phyloP scores from a whole-genome alignment of 1,284 basidiomycete genomes.

The Singerocomus inundabilis region DNA sequence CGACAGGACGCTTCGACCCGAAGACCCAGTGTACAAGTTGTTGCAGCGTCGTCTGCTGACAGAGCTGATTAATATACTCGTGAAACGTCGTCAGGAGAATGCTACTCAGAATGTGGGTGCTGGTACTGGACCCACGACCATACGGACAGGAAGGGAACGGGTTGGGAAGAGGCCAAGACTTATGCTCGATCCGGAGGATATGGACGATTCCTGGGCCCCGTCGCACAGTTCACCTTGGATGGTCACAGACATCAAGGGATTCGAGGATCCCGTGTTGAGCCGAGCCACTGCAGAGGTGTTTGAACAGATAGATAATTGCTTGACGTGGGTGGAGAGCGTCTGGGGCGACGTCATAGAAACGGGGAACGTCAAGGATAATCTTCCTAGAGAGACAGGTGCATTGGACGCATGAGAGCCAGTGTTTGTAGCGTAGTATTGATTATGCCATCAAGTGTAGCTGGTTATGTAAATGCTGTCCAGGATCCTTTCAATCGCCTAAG shows the following conservation, averaged over 20 bases:
- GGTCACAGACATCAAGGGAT: constrained; percentile 41
- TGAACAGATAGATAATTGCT: constrained; percentile 30
- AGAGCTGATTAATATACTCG: constrained; percentile 41
- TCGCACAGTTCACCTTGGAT: constrained; percentile 12
- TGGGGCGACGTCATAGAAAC: constrained; percentile 39
- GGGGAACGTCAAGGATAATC: background rate
- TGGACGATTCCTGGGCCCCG: constrained; percentile 18
- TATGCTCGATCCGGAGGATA: constrained; percentile 25
- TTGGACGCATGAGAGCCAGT: background rate
- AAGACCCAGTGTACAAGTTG: constrained; percentile 64
- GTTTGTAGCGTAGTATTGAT: background rate
- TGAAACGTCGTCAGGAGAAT: constrained; percentile 16
- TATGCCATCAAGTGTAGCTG: background rate
- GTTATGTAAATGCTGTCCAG: background rate
- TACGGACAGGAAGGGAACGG: constrained; percentile 45
- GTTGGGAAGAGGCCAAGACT: constrained; percentile 28
- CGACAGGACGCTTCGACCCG: constrained; percentile 54
- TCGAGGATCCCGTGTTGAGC: constrained; percentile 43
- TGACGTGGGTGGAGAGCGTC: constrained; percentile 41
- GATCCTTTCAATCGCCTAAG: background rate
- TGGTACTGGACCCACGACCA: constrained; percentile 34
- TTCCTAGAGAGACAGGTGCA: background rate
- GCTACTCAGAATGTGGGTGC: background rate
- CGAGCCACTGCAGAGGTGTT: constrained; percentile 34
- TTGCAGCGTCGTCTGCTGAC: constrained; percentile 55